Evolutionary conservation across 257 asterid genomes (phyloP).

Genomic region (Cinchona pubescens): DNA sequence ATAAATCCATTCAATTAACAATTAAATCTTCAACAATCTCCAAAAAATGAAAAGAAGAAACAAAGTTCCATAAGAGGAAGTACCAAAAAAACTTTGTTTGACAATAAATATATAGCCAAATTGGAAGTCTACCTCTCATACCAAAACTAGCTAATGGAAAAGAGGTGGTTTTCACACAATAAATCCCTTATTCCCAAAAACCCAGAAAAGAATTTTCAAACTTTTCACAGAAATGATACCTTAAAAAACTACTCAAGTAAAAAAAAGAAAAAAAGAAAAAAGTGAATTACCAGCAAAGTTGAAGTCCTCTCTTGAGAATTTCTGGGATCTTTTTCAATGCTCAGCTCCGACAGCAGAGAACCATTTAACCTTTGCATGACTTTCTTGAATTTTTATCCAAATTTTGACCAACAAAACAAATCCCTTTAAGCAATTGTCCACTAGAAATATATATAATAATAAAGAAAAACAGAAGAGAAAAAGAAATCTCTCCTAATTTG

Average conservation of each 20-base stretch:
- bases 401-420: neutral
- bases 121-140: too few relatives aligned
- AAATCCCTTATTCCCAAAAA: neutral
- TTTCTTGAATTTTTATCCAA: neutral
- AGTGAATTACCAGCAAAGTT: conserved; percentile 24
- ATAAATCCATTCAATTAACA: neutral
- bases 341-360: conserved; percentile 11
- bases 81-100: neutral
- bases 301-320: conserved; percentile 26
- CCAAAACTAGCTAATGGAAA: neutral
- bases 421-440: neutral
- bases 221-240: neutral
- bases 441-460: neutral
- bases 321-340: conserved; percentile 17
- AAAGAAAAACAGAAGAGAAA: neutral
- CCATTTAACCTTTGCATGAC: conserved; percentile 8
- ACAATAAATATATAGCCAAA: neutral
- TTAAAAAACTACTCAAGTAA: neutral
- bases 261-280: too few relatives aligned
- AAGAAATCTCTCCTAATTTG: neutral
- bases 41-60: neutral
- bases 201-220: neutral
- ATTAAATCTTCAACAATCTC: neutral
- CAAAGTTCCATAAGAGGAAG: neutral
- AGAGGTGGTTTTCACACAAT: neutral